phyloP scores from a whole-genome alignment of 306 rosid genomes.

The Arachis stenosperma region DNA sequence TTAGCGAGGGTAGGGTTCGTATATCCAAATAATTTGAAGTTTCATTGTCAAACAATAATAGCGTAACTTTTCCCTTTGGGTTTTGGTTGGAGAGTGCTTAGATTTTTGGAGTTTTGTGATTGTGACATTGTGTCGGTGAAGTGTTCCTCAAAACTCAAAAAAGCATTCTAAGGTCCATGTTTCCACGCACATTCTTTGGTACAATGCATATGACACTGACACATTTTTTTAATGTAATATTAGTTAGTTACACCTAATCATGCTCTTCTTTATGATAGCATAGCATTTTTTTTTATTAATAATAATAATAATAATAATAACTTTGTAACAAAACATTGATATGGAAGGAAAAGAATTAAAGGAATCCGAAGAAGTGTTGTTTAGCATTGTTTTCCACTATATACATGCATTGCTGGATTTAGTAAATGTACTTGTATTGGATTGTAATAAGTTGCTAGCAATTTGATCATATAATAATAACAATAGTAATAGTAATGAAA shows the following conservation, averaged over 20 bases:
- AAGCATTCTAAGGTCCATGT: slow-evolving; percentile 15
- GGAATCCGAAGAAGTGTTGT: slow-evolving; percentile 4
- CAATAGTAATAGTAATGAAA: background rate
- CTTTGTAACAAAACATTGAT: background rate
- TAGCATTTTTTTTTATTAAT: background rate
- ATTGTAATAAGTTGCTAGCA: slow-evolving; percentile 1
- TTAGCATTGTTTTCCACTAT: slow-evolving; percentile 13
- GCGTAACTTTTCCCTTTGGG: background rate
- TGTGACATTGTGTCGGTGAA: slow-evolving; percentile 40
- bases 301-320: too few relatives aligned
- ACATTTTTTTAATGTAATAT: slow-evolving; percentile 16
- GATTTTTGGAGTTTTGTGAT: slow-evolving; percentile 28
- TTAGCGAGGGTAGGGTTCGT: slow-evolving; percentile 31
- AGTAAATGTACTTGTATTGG: background rate
- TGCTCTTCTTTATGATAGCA: background rate
- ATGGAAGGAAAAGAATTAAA: slow-evolving; percentile 11
- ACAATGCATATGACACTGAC: slow-evolving; percentile 21
- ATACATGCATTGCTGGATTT: slow-evolving; percentile 5
- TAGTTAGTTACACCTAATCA: slow-evolving; percentile 33
- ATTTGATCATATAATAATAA: slow-evolving; percentile 26
- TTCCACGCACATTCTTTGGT: slow-evolving; percentile 33
- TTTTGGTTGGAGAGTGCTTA: slow-evolving; percentile 5
- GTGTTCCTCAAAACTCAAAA: slow-evolving; percentile 12
- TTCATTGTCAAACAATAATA: slow-evolving; percentile 33
- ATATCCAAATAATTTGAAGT: background rate